phyloP scores from a whole-genome alignment of 148 eudicot genomes.

The Persicaria tinctoria region DNA sequence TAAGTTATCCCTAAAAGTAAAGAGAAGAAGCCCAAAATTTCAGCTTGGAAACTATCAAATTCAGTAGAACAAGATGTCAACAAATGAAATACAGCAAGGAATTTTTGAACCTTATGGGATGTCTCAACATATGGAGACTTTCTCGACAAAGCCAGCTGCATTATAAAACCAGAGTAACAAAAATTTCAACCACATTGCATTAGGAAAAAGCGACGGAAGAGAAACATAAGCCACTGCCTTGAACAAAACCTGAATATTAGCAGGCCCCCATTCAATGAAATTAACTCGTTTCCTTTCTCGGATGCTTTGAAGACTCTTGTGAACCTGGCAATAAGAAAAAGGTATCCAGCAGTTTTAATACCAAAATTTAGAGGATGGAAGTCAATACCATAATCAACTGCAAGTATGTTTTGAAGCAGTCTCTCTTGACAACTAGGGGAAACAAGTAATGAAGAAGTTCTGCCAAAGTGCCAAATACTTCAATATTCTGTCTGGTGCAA shows the following conservation, averaged over 20 bases:
- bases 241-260: slow-evolving; percentile 79
- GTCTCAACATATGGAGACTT: slow-evolving; percentile 98
- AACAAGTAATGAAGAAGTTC: neutral
- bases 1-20: neutral
- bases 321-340: slow-evolving; percentile 44
- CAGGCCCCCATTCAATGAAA: slow-evolving; percentile 99
- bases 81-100: neutral
- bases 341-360: neutral
- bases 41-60: slow-evolving; percentile 8
- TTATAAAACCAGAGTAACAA: slow-evolving; percentile 4
- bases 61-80: neutral
- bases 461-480: neutral
- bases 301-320: slow-evolving; percentile 94
- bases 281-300: slow-evolving; percentile 96
- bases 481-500: neutral
- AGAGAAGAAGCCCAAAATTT: neutral
- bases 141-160: slow-evolving; percentile 92
- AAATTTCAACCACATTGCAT: slow-evolving; percentile 7
- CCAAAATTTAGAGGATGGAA: neutral
- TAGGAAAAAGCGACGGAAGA: slow-evolving; percentile 13
- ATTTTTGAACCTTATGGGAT: slow-evolving; percentile 67
- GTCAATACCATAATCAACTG: slow-evolving; percentile 8
- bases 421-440: neutral
- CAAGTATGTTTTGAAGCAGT: neutral
- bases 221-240: neutral